Evolutionary conservation across 148 eudicot genomes (phyloP).

Genomic region (Polygonum maritimum): DNA sequence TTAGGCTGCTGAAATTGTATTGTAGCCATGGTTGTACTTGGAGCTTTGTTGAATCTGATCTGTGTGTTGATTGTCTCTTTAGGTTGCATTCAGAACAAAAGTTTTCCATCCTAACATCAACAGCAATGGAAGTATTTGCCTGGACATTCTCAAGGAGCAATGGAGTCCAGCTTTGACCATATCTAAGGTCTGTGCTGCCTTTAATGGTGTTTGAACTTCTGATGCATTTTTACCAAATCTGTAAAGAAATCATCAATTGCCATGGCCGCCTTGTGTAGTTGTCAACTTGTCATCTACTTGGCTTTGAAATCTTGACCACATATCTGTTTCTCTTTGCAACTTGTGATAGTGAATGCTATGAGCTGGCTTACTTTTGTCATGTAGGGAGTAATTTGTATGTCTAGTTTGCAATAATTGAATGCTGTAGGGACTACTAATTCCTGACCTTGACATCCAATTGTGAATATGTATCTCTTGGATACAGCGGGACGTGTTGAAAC

Average conservation of each 20-base stretch:
- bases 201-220: neutral
- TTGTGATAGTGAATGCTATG: neutral
- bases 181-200: constrained; percentile 7
- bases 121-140: constrained; percentile 17
- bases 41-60: neutral
- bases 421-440: no score
- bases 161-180: constrained; percentile 20
- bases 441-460: no score
- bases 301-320: neutral
- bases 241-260: no score
- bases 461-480: no score
- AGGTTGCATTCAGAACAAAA: constrained; percentile 17
- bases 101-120: constrained; percentile 17
- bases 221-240: neutral
- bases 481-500: no score
- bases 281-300: neutral
- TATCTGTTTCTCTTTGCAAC: neutral
- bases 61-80: neutral
- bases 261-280: neutral
- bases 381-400: neutral
- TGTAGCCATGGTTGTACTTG: neutral
- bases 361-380: neutral
- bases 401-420: no score
- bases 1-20: neutral
- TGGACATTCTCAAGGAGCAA: constrained; percentile 18